phyloP scores from a whole-genome alignment of 306 rosid species.

The Potentilla sterilis region DNA sequence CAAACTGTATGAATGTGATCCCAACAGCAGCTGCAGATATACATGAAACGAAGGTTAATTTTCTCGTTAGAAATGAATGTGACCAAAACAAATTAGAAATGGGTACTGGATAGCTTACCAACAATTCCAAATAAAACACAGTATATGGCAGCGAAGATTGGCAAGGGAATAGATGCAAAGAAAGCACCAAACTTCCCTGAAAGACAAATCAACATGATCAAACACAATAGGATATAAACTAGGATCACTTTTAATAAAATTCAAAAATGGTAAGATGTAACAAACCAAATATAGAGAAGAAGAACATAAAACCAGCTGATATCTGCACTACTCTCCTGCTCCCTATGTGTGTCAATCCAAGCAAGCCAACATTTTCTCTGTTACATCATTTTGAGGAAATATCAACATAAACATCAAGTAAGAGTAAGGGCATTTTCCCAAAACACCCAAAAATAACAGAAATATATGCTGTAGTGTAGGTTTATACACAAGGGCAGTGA shows the following conservation, averaged over 20 bases:
- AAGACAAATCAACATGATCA: conserved; percentile 26
- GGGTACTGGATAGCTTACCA: conserved; percentile 46
- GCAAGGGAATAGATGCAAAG: conserved; percentile 88
- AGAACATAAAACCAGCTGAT: conserved; percentile 88
- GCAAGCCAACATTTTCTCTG: conserved; percentile 96
- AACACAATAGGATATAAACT: background rate
- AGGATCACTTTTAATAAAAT: background rate
- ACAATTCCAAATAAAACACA: conserved; percentile 83
- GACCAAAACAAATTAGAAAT: background rate
- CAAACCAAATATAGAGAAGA: conserved; percentile 87
- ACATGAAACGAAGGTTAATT: background rate
- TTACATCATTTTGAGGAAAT: conserved; percentile 16
- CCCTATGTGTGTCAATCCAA: conserved; percentile 87
- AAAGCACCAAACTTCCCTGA: conserved; percentile 95
- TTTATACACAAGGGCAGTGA: background rate
- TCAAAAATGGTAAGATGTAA: conserved; percentile 20
- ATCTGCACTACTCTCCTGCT: conserved; percentile 96
- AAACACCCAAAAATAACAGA: background rate
- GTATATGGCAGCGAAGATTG: conserved; percentile 85
- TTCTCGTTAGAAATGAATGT: background rate
- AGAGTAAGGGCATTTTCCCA: background rate
- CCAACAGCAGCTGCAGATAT: conserved; percentile 76
- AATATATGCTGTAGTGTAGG: background rate
- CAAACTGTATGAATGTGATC: conserved; percentile 60
- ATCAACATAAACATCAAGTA: background rate